Evolutionary conservation across 176 grass and related monocot species (phyloP), one percentile per base, ranked within the genome.

Genomic region (Secale cereale): DNA sequence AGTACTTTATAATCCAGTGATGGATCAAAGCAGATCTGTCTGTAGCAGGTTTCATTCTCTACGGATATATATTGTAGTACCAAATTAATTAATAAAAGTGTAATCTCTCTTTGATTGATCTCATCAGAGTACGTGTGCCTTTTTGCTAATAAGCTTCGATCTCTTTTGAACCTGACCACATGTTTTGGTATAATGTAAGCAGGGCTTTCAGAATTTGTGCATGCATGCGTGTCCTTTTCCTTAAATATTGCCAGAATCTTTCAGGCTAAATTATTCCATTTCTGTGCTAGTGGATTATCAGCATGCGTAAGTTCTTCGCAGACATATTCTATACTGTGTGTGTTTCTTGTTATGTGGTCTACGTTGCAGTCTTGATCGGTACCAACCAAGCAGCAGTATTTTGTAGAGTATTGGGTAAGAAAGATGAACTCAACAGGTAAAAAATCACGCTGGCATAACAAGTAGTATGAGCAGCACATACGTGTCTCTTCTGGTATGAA

Each of bases 31-130:
- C 54, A 57, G 54, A 57, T 75, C 43, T 75, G 41, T 85, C 32
- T 88, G 89, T 88, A 91, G 89, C 85, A 85, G 85, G 81, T 87
- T 83, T 20, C 17, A 16, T 30, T 87, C 74, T 85, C 85, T 76
- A 83, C 43, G 80, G 77, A 77, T 52, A 52, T 52, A 52, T 19
- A 19, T 85, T 88, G 41, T 12, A 43, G 81, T 79, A 88, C 81
- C 85, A 77, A 77, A 57, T 57, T 57, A 15, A 48, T 56, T 56
- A 57, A 85, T 85, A 87, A 84, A 87, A 87, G 85, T 70, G 63
- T 15, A 81, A 65, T 68, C 45, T 76, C 77, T 80, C 68, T 73
- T 79, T 80, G 80, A 83, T 83, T 87, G 60, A 69, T 62, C 81
- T 80, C 76, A 63, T 17, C 33, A 20, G 10, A 12, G 20, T 22